These are phyloP conservation scores for Stylosanthes scabra DNA, from an alignment of 331 rosid species.

Conservation along the genomic window DNA sequence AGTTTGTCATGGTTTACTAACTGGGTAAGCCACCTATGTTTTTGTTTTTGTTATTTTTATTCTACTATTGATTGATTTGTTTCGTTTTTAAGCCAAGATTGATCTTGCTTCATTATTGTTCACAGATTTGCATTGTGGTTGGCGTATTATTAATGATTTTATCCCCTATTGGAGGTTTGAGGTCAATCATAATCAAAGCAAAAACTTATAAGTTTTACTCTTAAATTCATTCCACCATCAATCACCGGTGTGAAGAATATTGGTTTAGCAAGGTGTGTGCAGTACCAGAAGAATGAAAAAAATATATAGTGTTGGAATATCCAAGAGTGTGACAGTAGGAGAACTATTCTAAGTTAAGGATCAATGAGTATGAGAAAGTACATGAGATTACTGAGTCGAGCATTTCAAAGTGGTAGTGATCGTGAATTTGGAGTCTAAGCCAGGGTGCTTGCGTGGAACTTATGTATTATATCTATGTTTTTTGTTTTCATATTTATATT, in stretches of 20 bases:
- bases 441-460: no score
- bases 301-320: no score
- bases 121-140: conserved; percentile 50
- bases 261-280: no score
- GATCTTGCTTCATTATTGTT: not conserved
- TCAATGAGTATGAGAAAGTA: no score
- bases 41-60: not conserved
- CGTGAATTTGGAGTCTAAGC: no score
- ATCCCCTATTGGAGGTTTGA: conserved; percentile 50
- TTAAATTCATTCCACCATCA: conserved; percentile 16
- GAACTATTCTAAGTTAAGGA: no score
- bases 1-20: conserved; percentile 57
- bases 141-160: conserved; percentile 45
- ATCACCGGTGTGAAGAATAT: not conserved
- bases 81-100: not conserved
- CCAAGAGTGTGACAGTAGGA: no score
- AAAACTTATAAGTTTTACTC: conserved; percentile 45
- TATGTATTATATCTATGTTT: no score
- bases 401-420: no score
- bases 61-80: not conserved
- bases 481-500: no score
- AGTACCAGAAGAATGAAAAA: no score
- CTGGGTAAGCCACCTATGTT: conserved; percentile 51
- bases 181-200: conserved; percentile 42
- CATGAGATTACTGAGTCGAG: no score